Conservation (phyloP, 2,329 filamentous ascomycete genomes). For the Penicillium sp. region DNA sequence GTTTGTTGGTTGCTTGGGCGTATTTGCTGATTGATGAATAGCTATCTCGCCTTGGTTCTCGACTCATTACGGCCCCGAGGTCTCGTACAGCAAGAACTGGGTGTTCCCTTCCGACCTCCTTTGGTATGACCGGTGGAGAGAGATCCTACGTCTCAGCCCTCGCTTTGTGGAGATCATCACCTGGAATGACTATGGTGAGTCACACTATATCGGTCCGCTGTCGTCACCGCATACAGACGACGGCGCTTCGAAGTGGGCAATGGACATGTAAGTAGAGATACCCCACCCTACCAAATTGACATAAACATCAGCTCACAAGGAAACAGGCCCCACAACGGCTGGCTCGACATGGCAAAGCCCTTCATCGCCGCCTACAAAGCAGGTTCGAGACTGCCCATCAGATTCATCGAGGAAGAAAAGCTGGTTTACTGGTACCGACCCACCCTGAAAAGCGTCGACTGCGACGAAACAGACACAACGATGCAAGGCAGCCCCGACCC, state of each 20-base stretch:
- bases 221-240: constrained; percentile 40
- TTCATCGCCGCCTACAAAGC: constrained; percentile 55
- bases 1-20: not conserved
- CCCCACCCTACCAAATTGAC: too few relatives aligned
- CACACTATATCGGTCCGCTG: constrained; percentile 54
- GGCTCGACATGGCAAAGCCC: constrained; percentile 54
- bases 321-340: constrained; percentile 50
- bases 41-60: constrained; percentile 52
- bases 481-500: constrained; percentile 41
- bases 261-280: constrained; percentile 47
- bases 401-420: constrained; percentile 49
- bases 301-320: not conserved
- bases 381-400: constrained; percentile 33
- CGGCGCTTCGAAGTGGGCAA: constrained; percentile 48
- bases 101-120: constrained; percentile 46
- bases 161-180: constrained; percentile 50
- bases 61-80: constrained; percentile 48
- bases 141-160: constrained; percentile 45
- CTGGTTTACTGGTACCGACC: constrained; percentile 58
- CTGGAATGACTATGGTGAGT: constrained; percentile 56
- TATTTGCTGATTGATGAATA: constrained; percentile 12
- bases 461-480: constrained; percentile 54
- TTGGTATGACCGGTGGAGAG: constrained; percentile 45
- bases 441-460: constrained; percentile 47
- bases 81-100: constrained; percentile 53